These are phyloP conservation scores for Penicillium sp. DNA, from an alignment of 2,329 filamentous ascomycete genomes.

Conservation along the genomic window DNA sequence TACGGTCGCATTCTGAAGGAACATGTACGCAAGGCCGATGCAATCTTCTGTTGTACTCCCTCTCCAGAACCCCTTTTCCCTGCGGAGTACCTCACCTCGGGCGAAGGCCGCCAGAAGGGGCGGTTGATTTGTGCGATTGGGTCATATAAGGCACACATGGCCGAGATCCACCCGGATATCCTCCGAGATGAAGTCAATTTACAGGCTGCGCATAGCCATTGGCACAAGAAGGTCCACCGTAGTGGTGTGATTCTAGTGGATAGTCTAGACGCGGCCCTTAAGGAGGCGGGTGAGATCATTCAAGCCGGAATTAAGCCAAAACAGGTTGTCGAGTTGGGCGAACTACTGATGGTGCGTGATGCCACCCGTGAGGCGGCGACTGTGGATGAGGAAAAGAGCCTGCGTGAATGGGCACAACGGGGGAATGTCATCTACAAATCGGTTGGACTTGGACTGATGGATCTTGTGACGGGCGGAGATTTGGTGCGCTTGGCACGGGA, in stretches of 20 bases:
- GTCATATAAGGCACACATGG: constrained; percentile 61
- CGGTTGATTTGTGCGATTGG: constrained; percentile 39
- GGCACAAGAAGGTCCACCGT: constrained; percentile 45
- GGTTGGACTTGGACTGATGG: constrained; percentile 60
- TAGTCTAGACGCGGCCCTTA: constrained; percentile 67
- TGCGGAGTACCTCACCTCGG: constrained; percentile 58
- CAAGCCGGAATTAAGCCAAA: constrained; percentile 63
- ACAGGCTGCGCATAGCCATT: constrained; percentile 37
- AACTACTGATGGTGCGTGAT: constrained; percentile 59
- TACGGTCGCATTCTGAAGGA: constrained; percentile 59
- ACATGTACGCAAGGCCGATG: constrained; percentile 61
- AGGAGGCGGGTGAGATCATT: constrained; percentile 79
- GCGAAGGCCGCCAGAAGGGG: constrained; percentile 39
- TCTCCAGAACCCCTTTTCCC: constrained; percentile 68
- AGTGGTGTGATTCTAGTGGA: constrained; percentile 56
- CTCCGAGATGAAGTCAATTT: constrained; percentile 55
- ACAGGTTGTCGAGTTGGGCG: constrained; percentile 78
- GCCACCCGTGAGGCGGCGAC: constrained; percentile 35
- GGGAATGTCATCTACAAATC: constrained; percentile 64
- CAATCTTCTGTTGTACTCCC: constrained; percentile 83
- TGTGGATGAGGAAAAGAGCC: constrained; percentile 32
- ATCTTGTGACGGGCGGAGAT: constrained; percentile 55
- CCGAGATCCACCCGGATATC: constrained; percentile 71
- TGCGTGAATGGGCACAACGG: constrained; percentile 53
- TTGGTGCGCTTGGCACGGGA: constrained; percentile 50